These are phyloP conservation scores for Euphorbia tirucalli DNA, from an alignment of 345 rosid genomes.

Conservation along the genomic window DNA sequence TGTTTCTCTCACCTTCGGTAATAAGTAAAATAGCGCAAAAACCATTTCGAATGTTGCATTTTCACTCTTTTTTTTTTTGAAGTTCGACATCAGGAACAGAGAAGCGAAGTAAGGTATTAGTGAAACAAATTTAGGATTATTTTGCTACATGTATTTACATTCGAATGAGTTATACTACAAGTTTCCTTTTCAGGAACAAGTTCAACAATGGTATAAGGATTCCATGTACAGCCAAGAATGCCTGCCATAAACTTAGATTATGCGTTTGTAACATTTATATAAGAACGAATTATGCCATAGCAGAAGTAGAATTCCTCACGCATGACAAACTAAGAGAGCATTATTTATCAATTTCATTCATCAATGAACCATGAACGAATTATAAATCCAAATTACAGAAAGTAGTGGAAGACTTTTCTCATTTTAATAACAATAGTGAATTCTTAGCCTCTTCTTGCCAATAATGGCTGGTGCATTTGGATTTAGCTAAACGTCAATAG, in stretches of 20 bases:
- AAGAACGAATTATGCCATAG: no score
- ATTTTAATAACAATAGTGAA: neutral
- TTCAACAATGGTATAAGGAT: neutral
- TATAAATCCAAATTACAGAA: neutral
- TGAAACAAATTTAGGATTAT: neutral
- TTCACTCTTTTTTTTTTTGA: neutral
- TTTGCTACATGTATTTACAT: neutral
- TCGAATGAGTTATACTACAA: neutral
- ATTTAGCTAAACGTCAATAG: no score
- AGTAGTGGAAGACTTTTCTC: neutral
- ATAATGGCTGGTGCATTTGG: no score
- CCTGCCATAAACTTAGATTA: neutral
- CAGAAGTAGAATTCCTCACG: neutral
- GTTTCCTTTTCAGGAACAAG: neutral
- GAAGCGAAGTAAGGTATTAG: neutral
- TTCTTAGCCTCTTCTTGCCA: neutral
- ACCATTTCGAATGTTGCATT: neutral
- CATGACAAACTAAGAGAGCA: neutral
- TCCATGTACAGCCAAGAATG: neutral
- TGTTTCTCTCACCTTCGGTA: neutral
- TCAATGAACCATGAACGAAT: neutral
- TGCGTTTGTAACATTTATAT: neutral
- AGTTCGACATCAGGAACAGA: neutral
- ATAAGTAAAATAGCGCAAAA: neutral
- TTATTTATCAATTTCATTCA: neutral